These are phyloP conservation scores for Cyberlindnera samutprakarnensis DNA, from an alignment of 805 yeast genomes.

Conservation along the genomic window DNA sequence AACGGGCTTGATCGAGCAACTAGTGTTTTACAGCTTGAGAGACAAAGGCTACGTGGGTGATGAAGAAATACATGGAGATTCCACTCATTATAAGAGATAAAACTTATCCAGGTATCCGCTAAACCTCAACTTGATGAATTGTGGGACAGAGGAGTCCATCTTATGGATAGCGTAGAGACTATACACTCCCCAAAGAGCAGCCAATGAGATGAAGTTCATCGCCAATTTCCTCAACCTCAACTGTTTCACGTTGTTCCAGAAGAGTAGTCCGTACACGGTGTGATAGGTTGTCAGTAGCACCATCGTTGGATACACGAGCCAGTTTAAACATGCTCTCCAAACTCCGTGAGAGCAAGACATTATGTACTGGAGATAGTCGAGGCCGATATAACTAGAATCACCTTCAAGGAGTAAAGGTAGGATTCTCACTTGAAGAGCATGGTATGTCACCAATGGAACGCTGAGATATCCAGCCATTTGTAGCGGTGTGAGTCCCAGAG, in stretches of 20 bases:
- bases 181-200: conserved; percentile 29
- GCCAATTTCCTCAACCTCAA: conserved; percentile 35
- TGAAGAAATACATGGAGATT: background rate
- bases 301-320: conserved; percentile 27
- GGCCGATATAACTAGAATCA: conserved; percentile 48
- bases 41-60: too few species aligned
- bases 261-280: conserved; percentile 42
- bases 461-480: conserved; percentile 54
- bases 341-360: conserved; percentile 18
- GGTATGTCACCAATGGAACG: conserved; percentile 36
- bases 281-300: conserved; percentile 43
- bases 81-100: conserved; percentile 5
- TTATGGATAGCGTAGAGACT: conserved; percentile 24
- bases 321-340: conserved; percentile 24
- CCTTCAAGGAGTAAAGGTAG: conserved; percentile 53
- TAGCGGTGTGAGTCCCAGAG: conserved; percentile 47
- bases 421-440: conserved; percentile 38
- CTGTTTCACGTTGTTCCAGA: conserved; percentile 35
- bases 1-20: too few species aligned
- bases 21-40: too few species aligned
- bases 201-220: conserved; percentile 31
- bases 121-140: conserved; percentile 12
- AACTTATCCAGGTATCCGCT: conserved; percentile 13
- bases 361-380: conserved; percentile 43
- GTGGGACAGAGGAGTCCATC: conserved; percentile 5